Evolutionary conservation across 208 protist species (phyloP).

Genomic region (Leptomonas seymouri): DNA sequence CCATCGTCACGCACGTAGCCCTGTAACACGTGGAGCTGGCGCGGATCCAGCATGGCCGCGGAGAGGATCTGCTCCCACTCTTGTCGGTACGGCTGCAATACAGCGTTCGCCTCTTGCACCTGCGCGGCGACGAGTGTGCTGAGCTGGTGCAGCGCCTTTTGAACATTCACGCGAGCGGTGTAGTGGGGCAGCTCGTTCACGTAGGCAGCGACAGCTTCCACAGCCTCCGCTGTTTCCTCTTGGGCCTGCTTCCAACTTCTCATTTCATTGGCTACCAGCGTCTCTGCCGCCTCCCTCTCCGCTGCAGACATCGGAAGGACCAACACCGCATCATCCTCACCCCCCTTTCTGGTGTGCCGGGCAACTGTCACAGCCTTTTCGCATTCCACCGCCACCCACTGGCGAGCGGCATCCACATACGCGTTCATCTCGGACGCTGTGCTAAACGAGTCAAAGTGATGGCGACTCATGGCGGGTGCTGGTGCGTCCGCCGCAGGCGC

Average conservation of each 20-base stretch:
- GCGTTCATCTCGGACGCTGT: background rate
- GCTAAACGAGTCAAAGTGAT: background rate
- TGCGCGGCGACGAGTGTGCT: conserved; percentile 24
- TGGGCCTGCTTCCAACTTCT: background rate
- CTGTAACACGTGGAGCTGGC: conserved; percentile 21
- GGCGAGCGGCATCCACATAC: conserved; percentile 21
- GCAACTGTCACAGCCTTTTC: conserved; percentile 4
- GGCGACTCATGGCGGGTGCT: background rate
- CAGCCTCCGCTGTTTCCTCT: background rate
- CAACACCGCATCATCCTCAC: background rate
- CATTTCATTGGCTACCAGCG: conserved; percentile 11
- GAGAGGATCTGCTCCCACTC: conserved; percentile 32
- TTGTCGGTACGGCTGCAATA: conserved; percentile 28
- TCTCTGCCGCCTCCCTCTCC: conserved; percentile 10
- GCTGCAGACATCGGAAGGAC: conserved; percentile 1
- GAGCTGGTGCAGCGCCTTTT: conserved; percentile 30
- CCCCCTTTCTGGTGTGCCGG: background rate
- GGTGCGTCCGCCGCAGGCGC: background rate
- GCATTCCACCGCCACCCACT: conserved; percentile 32
- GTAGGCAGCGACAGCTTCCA: conserved; percentile 7
- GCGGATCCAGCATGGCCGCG: conserved; percentile 25
- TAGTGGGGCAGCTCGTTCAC: conserved; percentile 15
- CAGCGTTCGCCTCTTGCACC: conserved; percentile 26
- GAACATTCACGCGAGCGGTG: conserved; percentile 25
- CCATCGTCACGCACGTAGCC: conserved; percentile 32